Conservation (phyloP, 306 rosid species). For the Parietaria judaica region DNA sequence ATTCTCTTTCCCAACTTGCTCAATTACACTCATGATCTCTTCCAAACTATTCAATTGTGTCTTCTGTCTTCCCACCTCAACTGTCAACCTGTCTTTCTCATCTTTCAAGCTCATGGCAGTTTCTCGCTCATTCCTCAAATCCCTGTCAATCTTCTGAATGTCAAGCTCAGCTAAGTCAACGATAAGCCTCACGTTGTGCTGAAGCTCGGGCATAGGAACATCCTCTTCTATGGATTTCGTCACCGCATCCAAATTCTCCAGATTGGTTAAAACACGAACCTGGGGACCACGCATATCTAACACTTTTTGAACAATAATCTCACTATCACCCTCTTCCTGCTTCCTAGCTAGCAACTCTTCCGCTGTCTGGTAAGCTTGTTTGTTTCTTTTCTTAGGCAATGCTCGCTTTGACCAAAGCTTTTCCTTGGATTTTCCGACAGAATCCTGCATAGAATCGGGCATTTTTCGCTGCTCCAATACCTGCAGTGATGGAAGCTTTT, state of each 20-base stretch:
- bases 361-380: slow-evolving; percentile 53
- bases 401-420: slow-evolving; percentile 56
- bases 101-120: slow-evolving; percentile 65
- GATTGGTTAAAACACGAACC: slow-evolving; percentile 39
- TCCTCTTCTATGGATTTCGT: slow-evolving; percentile 35
- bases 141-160: slow-evolving; percentile 45
- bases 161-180: slow-evolving; percentile 44
- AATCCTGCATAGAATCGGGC: slow-evolving; percentile 12
- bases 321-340: slow-evolving; percentile 46
- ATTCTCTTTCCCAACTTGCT: slow-evolving; percentile 48
- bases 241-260: slow-evolving; percentile 50
- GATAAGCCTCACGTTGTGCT: slow-evolving; percentile 40
- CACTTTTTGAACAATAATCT: slow-evolving; percentile 58
- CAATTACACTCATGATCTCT: slow-evolving; percentile 43
- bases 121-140: slow-evolving; percentile 60
- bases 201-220: slow-evolving; percentile 54
- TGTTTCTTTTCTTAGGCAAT: slow-evolving; percentile 31
- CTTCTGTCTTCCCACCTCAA: slow-evolving; percentile 52
- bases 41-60: slow-evolving; percentile 53
- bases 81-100: slow-evolving; percentile 60
- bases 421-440: slow-evolving; percentile 34
- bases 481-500: slow-evolving; percentile 28
- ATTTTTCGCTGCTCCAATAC: slow-evolving; percentile 24
- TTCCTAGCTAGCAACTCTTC: slow-evolving; percentile 67
- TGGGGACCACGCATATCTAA: slow-evolving; percentile 56